phyloP scores from a whole-genome alignment of 495 filamentous ascomycete genomes.

The Podospora anserina region DNA sequence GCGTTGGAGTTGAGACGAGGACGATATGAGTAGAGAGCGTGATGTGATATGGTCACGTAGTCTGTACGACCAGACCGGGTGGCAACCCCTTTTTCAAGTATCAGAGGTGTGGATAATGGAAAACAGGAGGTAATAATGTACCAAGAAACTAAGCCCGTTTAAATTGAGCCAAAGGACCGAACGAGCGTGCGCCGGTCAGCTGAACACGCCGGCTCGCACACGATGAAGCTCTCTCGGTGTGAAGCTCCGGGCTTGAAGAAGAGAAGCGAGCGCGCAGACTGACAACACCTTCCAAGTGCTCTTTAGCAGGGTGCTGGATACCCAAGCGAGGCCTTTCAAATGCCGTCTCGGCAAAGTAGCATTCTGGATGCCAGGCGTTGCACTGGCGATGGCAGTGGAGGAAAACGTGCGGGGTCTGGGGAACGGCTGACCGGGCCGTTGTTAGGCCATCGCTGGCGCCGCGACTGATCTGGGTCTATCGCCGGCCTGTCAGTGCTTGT shows the following conservation, averaged over 20 bases:
- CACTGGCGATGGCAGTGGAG: not conserved
- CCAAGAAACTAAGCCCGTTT: not conserved
- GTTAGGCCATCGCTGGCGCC: not conserved
- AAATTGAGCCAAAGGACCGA: not conserved
- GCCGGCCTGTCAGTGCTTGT: not conserved
- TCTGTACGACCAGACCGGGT: not conserved
- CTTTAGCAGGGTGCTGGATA: not conserved
- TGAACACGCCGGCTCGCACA: not conserved
- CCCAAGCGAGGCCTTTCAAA: not conserved
- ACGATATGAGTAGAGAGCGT: not conserved
- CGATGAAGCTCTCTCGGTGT: not conserved
- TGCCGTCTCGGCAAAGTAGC: not conserved
- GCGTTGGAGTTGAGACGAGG: not conserved
- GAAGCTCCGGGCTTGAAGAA: slow-evolving; percentile 1
- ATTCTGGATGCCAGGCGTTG: not conserved
- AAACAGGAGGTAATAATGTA: not conserved
- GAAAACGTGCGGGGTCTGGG: not conserved
- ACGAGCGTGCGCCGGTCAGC: not conserved
- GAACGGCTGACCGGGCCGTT: not conserved
- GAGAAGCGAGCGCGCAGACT: not conserved
- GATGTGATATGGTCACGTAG: not conserved
- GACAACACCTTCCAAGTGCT: not conserved
- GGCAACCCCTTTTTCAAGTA: not conserved
- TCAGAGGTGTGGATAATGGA: not conserved
- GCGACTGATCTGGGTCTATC: not conserved